Evolutionary conservation across 1,284 basidiomycete genomes (phyloP), one percentile per base, ranked within the genome.

Genomic region (Apiotrichum sp.): DNA sequence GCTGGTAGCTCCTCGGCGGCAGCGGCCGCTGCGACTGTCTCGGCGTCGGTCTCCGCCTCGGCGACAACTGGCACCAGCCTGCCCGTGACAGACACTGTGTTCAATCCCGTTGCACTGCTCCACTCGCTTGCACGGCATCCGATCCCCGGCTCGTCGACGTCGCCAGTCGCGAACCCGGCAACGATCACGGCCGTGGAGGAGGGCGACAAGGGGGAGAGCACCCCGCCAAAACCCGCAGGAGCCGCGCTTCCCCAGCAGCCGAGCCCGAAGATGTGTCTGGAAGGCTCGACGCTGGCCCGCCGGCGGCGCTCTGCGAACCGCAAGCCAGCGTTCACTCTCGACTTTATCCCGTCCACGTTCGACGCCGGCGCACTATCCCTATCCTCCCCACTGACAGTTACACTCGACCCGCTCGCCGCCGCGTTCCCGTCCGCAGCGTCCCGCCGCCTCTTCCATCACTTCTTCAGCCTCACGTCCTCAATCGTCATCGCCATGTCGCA

Each of bases 371-470:
- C n/a, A 7, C 48, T 50, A 4, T 43, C 49, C 22, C 16, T 50
- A 9, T 9, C 41, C 16, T 8, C 41, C 4, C 49, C 49, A 38
- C 32, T 50, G 6, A 11, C 9, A 11, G 2, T 11, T n/a, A 31
- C 56, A 36, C 16, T 39, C 3, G 58, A 63, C 14, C 54, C 58
- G 0, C 31, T 59, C 35, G 46, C 48, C 13, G 22, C 35, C 29
- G 53, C 58, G 35, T 64, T 64, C 42, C 62, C 62, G 5, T 59
- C 60, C 1, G 44, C 57, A 6, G 46, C 55, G 13, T 57, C 55
- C n/a, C 51, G 56, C 3, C 52, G 49, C 11, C 57, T 64, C 3
- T 64, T 64, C 45, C 62, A 59, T 34, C 62, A 64, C 35, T 56
- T 57, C 35, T 50, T 50, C 47, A 53, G 43, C 33, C 43, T 45